Conservation (phyloP, 73 alveolate species). For the Blepharisma japonicum region DNA sequence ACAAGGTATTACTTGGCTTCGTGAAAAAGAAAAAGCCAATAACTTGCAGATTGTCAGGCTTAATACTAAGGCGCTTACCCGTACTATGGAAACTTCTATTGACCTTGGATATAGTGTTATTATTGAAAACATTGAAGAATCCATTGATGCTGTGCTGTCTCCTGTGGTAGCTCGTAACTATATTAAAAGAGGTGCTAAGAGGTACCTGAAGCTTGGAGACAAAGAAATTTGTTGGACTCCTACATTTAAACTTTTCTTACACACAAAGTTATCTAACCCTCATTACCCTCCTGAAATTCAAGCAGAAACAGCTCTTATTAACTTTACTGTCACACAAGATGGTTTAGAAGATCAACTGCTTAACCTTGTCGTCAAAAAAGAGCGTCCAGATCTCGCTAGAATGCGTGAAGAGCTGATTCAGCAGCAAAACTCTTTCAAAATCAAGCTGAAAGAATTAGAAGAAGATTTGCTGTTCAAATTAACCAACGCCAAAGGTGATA, state of each 20-base stretch:
- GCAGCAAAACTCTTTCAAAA: slow-evolving; percentile 97
- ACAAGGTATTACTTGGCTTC: slow-evolving; percentile 98
- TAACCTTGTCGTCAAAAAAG: slow-evolving; percentile 97
- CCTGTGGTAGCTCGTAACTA: slow-evolving; percentile 85
- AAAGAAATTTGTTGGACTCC: slow-evolving; percentile 92
- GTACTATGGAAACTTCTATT: slow-evolving; percentile 50
- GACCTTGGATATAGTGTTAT: slow-evolving; percentile 98
- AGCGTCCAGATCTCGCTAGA: slow-evolving; percentile 98
- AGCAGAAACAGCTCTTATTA: slow-evolving; percentile 99
- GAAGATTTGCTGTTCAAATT: slow-evolving; percentile 75
- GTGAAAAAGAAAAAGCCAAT: slow-evolving; percentile 91
- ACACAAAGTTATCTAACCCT: slow-evolving; percentile 99
- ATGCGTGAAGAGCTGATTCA: slow-evolving; percentile 97
- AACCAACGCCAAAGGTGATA: slow-evolving; percentile 93
- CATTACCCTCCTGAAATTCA: slow-evolving; percentile 99
- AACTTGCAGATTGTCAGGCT: slow-evolving; percentile 74
- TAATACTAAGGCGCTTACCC: slow-evolving; percentile 37
- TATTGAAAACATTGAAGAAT: slow-evolving; percentile 98
- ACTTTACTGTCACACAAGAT: slow-evolving; percentile 99
- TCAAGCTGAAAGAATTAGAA: slow-evolving; percentile 91
- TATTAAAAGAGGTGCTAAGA: slow-evolving; percentile 84
- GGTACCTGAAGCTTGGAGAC: slow-evolving; percentile 95
- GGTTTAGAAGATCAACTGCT: slow-evolving; percentile 99
- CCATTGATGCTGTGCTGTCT: slow-evolving; percentile 97
- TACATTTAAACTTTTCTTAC: slow-evolving; percentile 96